Evolutionary conservation across 1,284 basidiomycete species (phyloP), one percentile per base, ranked within the genome.

Genomic region (Cryptococcus jaspeensis): DNA sequence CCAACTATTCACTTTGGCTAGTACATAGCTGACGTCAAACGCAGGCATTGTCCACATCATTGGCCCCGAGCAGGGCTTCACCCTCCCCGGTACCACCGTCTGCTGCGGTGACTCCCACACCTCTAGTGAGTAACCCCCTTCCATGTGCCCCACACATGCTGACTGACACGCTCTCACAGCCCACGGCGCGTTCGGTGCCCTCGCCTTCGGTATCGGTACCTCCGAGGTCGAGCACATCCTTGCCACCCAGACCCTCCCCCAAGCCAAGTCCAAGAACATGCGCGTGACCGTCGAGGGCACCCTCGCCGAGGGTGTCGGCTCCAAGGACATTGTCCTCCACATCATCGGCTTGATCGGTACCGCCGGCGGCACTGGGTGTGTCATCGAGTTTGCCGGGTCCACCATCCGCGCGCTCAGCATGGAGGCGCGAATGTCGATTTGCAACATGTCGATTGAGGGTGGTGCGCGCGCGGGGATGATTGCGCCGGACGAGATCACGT

Each of bases 401-500:
- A 90, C 93, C 53, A 91, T 97, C 78, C 89, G 92, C 58, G 84
- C 83, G 15, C 88, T 96, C 72, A 91, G 88, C 70, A 94, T 96
- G 91, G 93, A 97, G 76, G 91, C 89, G 40, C 85, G 92, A 50
- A 96, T 96, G 92, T 93, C 90, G 66, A 91, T 92, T 65, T 96
- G 92, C 79, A 97, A 97, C 81, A 97, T 97, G 93, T 92, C 90
- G 62, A 96, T 97, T 74, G 93, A 97, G 78, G 94, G 87, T 58
- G 93, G 93, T 72, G 94, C 93, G 62, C 85, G 93, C 69, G 92
- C 92, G 6, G 93, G 93, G 56, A 93, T 97, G 91, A 85, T 97
- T 62, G 93, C 92, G 12, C 92, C 93, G 0, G 93, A 97, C 75
- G 89, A 95, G 38, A 80, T 88, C 62, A 97, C 94, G 8, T 94